Base-by-base conservation (phyloP, 495 filamentous ascomycete species). In the Penicillium manginii region DNA sequence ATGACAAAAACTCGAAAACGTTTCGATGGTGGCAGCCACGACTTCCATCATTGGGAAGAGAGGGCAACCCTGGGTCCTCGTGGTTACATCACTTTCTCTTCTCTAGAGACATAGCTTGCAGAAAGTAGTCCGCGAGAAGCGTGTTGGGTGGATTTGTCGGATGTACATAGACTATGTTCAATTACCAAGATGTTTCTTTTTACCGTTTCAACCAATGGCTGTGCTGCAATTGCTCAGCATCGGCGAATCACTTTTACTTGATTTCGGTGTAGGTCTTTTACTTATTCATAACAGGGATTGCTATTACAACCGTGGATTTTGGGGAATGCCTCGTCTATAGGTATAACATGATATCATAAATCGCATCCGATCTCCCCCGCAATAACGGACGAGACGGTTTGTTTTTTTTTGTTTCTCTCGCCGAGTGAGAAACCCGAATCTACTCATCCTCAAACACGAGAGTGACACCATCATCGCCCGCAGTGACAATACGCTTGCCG, bases 391-490 rank as follows among this genome's bases (percentile, higher is more conserved):
- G 47, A 50, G 29, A 37, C 19, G 57, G 39, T 35, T 59, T 57
- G 53, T 55, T 32, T 56, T 47, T 39, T 52, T 58, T 29, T 17
- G 14, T n/a, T 17, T 43, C n/a, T 42, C 12, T 32, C 14, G 4
- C 17, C 35, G 35, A 17, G 9, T 2, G 15, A 37, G 35, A 10
- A 10, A 37, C 45, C 18, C 22, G 23, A 17, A 37, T 37, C 26
- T 61, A 54, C 52, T 70, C 72, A 22, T 77, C 70, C 67, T 90
- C 87, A 67, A 92, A 91, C 7, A 91, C 83, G 64, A 91, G 71
- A 35, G 82, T 75, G 47, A 93, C 76, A 12, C 84, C 85, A 74
- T 97, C 93, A 78, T 97, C 93, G 23, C 93, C 93, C 3, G 91
- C 93, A 17, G 93, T 97, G 12, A 93, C 85, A 23, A 97, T 79